These are phyloP conservation scores for Dipteronia dyeriana DNA, from an alignment of 345 rosid genomes.

Conservation along the genomic window DNA sequence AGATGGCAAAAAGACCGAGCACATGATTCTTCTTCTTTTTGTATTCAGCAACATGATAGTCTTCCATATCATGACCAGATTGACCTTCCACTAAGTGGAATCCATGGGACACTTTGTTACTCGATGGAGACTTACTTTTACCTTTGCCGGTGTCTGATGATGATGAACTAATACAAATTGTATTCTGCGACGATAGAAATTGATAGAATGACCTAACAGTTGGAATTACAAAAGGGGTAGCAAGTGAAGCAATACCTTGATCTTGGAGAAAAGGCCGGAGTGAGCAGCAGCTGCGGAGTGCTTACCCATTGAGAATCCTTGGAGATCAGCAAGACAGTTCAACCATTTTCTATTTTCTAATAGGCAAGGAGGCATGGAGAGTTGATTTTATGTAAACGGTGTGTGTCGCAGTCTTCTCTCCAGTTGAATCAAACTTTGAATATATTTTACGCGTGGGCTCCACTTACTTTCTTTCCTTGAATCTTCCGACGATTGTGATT, in stretches of 20 bases:
- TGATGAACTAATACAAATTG: constrained; percentile 39
- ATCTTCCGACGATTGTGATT: constrained; percentile 18
- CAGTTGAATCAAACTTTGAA: background rate
- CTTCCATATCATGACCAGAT: constrained; percentile 71
- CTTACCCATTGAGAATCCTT: constrained; percentile 29
- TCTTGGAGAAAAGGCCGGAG: constrained; percentile 29
- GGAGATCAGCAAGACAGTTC: background rate
- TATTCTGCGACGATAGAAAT: constrained; percentile 21
- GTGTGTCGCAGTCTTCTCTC: background rate
- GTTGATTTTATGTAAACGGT: background rate
- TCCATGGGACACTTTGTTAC: constrained; percentile 45
- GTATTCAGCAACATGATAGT: constrained; percentile 61
- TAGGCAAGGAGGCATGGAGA: no score
- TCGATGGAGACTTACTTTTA: constrained; percentile 38
- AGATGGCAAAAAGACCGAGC: constrained; percentile 59
- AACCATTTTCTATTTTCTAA: no score
- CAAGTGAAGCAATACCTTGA: constrained; percentile 36
- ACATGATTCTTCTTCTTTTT: constrained; percentile 42
- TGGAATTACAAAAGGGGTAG: background rate
- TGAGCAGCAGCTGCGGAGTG: constrained; percentile 36
- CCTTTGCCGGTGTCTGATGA: constrained; percentile 49
- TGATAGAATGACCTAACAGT: no score
- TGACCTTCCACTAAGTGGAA: constrained; percentile 59
- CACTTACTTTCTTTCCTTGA: constrained; percentile 16
- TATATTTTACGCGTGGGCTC: constrained; percentile 25